phyloP scores from a whole-genome alignment of 208 protist species.

The Endotrypanum monterogeii region DNA sequence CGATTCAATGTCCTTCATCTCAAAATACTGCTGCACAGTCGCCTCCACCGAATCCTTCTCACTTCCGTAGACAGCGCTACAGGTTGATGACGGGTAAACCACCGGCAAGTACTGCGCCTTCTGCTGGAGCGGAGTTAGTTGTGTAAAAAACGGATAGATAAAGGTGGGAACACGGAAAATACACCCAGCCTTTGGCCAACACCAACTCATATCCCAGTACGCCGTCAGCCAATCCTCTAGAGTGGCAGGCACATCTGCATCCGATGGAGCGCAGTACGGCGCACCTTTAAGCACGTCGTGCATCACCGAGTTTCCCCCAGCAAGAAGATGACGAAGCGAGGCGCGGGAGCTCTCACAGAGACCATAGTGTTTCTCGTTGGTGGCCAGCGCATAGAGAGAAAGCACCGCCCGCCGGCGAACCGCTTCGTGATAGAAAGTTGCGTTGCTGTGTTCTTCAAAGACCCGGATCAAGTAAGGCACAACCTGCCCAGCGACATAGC shows the following conservation, averaged over 20 bases:
- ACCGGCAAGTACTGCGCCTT: constrained; percentile 61
- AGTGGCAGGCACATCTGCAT: constrained; percentile 17
- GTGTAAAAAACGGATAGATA: constrained; percentile 30
- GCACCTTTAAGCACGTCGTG: constrained; percentile 34
- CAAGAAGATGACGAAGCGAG: constrained; percentile 46
- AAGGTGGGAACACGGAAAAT: constrained; percentile 48
- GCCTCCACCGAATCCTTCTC: constrained; percentile 61
- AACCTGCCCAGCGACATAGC: constrained; percentile 64
- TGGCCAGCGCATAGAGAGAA: constrained; percentile 58
- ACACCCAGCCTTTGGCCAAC: constrained; percentile 84
- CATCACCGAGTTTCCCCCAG: constrained; percentile 43
- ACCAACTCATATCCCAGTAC: constrained; percentile 71
- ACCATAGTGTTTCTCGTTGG: constrained; percentile 71
- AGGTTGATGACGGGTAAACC: constrained; percentile 55
- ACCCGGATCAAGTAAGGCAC: constrained; percentile 71
- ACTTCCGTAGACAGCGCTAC: constrained; percentile 64
- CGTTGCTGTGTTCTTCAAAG: constrained; percentile 44
- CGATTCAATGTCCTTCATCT: constrained; percentile 62
- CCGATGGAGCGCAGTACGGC: constrained; percentile 6
- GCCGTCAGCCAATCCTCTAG: constrained; percentile 43
- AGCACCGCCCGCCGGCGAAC: constrained; percentile 57
- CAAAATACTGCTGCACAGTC: constrained; percentile 74
- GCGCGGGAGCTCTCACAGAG: constrained; percentile 45
- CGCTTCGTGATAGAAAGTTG: constrained; percentile 40
- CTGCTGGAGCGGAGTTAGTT: constrained; percentile 16